A percentile compares a stretch with the other conserved stretches of the same genome.
Evolutionary conservation across 2,329 filamentous ascomycete genomes (phyloP).

Genomic region (Hymenoscyphus fructigenus): DNA sequence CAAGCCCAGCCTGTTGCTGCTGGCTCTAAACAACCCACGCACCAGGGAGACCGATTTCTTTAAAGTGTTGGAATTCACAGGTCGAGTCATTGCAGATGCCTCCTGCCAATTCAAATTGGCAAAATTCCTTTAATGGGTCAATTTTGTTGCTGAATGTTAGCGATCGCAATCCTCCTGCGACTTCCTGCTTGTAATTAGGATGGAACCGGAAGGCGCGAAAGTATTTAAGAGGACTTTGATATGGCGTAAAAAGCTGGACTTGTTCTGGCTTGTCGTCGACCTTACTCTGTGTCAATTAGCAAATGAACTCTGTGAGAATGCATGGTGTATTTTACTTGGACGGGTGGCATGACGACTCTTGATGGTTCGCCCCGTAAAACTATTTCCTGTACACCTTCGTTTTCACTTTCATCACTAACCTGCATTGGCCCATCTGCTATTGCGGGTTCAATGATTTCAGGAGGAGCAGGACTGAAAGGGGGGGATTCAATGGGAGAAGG

Average conservation of each 20-base stretch:
- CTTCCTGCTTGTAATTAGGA: constrained; percentile 66
- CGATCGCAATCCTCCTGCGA: constrained; percentile 78
- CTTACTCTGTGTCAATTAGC: constrained; percentile 28
- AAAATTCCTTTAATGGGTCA: constrained; percentile 70
- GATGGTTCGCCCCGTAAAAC: not conserved
- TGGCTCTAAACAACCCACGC: constrained; percentile 48
- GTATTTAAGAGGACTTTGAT: constrained; percentile 76
- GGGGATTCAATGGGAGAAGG: constrained; percentile 35
- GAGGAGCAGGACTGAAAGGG: constrained; percentile 44
- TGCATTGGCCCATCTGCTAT: constrained; percentile 27
- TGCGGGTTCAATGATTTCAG: constrained; percentile 31
- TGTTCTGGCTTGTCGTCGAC: constrained; percentile 13
- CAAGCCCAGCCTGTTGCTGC: constrained; percentile 21
- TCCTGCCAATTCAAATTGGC: constrained; percentile 70
- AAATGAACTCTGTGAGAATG: constrained; percentile 9
- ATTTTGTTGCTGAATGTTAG: constrained; percentile 93
- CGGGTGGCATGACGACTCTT: not conserved
- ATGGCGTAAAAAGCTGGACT: constrained; percentile 52
- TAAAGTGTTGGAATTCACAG: constrained; percentile 81
- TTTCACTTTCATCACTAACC: constrained; percentile 27
- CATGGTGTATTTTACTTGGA: constrained; percentile 29
- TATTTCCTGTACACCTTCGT: constrained; percentile 1
- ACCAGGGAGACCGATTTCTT: constrained; percentile 71
- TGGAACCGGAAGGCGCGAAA: constrained; percentile 93
- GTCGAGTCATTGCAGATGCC: constrained; percentile 69